Evolutionary conservation across 2,329 filamentous ascomycete species (phyloP).

Genomic region (Cladosporium colombiae): DNA sequence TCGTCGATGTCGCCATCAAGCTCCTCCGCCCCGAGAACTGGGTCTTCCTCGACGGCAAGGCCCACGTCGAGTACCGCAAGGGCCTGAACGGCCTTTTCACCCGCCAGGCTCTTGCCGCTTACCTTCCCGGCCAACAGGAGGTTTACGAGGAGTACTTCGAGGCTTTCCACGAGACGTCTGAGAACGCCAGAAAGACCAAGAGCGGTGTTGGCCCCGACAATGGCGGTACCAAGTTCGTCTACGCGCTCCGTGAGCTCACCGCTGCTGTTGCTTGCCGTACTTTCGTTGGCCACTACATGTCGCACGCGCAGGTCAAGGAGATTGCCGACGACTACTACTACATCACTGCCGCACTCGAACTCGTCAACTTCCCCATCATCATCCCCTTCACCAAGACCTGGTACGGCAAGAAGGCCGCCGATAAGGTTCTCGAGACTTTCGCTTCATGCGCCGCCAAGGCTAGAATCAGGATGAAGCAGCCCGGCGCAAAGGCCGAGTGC

Average conservation of each 20-base stretch:
- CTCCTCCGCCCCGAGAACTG: constrained; percentile 89
- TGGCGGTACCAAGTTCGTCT: constrained; percentile 82
- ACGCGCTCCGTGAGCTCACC: constrained; percentile 89
- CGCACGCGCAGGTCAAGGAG: constrained; percentile 85
- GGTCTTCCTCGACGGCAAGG: constrained; percentile 95
- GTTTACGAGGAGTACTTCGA: constrained; percentile 87
- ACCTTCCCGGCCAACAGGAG: constrained; percentile 89
- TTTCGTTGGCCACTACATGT: constrained; percentile 96
- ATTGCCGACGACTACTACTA: constrained; percentile 96
- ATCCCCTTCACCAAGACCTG: constrained; percentile 92
- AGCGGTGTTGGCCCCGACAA: constrained; percentile 47
- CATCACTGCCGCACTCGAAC: constrained; percentile 90
- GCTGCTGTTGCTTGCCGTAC: constrained; percentile 92
- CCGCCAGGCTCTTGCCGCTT: constrained; percentile 79
- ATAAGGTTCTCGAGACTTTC: constrained; percentile 89
- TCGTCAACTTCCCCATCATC: constrained; percentile 98
- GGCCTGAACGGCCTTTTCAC: constrained; percentile 94
- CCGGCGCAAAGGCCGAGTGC: constrained; percentile 81
- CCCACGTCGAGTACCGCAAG: constrained; percentile 95
- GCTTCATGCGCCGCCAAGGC: constrained; percentile 88
- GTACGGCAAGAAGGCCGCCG: constrained; percentile 94
- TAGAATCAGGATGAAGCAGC: constrained; percentile 75
- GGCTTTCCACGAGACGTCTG: constrained; percentile 72
- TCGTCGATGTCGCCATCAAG: constrained; percentile 92
- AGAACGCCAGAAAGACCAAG: constrained; percentile 43